Percentiles rank a stretch among this genome's conserved stretches.
phyloP scores from a whole-genome alignment of 441 rosid genomes.

The Bocquillonia castaneifolia region DNA sequence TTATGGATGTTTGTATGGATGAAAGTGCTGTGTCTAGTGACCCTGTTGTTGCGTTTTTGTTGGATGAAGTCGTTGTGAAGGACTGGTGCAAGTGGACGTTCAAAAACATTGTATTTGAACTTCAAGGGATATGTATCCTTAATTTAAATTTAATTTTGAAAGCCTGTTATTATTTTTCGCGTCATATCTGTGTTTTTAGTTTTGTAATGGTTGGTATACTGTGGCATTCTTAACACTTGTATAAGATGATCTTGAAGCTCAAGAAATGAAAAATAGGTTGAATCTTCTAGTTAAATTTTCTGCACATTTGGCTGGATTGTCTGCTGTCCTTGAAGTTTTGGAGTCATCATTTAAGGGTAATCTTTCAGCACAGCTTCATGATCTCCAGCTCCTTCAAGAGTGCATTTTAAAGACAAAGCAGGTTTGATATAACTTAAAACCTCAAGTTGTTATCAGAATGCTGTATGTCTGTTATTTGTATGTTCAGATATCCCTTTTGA shows the following conservation, averaged over 20 bases:
- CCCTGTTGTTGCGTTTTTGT: slow-evolving; percentile 83
- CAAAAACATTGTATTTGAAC: slow-evolving; percentile 49
- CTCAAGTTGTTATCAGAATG: slow-evolving; percentile 2
- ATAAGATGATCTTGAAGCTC: slow-evolving; percentile 55
- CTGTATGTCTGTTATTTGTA: background rate
- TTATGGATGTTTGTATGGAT: slow-evolving; percentile 92
- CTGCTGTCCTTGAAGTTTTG: slow-evolving; percentile 70
- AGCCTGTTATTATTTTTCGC: slow-evolving; percentile 3
- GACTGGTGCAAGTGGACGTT: slow-evolving; percentile 90
- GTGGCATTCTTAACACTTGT: slow-evolving; percentile 38
- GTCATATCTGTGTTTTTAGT: slow-evolving; percentile 5
- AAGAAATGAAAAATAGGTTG: slow-evolving; percentile 55
- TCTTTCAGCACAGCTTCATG: slow-evolving; percentile 63
- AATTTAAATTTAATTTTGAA: background rate
- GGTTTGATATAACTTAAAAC: slow-evolving; percentile 44
- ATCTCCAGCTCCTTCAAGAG: slow-evolving; percentile 75
- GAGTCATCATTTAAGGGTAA: slow-evolving; percentile 71
- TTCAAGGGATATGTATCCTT: slow-evolving; percentile 84
- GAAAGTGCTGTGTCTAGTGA: slow-evolving; percentile 95
- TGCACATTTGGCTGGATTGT: slow-evolving; percentile 54
- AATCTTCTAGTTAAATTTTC: slow-evolving; percentile 54
- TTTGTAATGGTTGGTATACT: slow-evolving; percentile 5
- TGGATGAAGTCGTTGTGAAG: slow-evolving; percentile 97
- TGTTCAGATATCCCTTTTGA: background rate
- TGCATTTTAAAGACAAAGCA: slow-evolving; percentile 73